phyloP scores from a whole-genome alignment of 1,139 yeast species.

The Saccharomycopsis hybrid region DNA sequence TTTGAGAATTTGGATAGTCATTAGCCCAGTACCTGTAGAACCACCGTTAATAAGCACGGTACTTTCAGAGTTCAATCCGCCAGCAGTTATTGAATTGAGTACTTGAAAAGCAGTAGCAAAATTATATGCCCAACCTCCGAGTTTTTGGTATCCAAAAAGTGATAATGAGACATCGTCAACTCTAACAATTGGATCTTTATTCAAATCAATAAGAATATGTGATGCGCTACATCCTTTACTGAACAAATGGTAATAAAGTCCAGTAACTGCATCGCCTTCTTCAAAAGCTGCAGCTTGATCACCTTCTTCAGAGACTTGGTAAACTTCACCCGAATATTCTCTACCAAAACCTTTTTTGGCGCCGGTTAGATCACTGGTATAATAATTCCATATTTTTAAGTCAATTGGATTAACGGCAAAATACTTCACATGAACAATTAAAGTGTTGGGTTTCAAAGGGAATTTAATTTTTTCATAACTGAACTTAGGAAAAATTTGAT shows the following conservation, averaged over 20 bases:
- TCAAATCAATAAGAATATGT: slow-evolving; percentile 41
- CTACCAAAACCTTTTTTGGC: slow-evolving; percentile 54
- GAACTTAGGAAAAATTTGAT: slow-evolving; percentile 27
- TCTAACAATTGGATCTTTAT: slow-evolving; percentile 34
- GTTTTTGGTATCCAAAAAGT: slow-evolving; percentile 40
- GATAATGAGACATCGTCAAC: slow-evolving; percentile 35
- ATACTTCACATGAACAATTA: slow-evolving; percentile 52
- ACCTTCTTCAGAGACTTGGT: slow-evolving; percentile 45
- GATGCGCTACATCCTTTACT: slow-evolving; percentile 49
- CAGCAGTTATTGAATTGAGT: slow-evolving; percentile 31
- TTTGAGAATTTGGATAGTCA: slow-evolving; percentile 52
- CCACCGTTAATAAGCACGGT: slow-evolving; percentile 64
- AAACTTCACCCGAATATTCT: slow-evolving; percentile 63
- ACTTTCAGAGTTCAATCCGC: slow-evolving; percentile 26
- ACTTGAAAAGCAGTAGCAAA: slow-evolving; percentile 52
- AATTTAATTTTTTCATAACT: slow-evolving; percentile 36
- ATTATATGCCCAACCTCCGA: slow-evolving; percentile 53
- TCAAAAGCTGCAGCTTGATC: slow-evolving; percentile 27
- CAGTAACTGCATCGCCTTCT: slow-evolving; percentile 63
- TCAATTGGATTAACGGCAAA: slow-evolving; percentile 70
- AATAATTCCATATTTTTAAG: slow-evolving; percentile 39
- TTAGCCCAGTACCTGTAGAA: slow-evolving; percentile 65
- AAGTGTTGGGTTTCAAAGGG: slow-evolving; percentile 38
- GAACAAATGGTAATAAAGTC: slow-evolving; percentile 40
- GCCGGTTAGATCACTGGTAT: slow-evolving; percentile 32